Base-by-base conservation (phyloP, 2,329 filamentous ascomycete species). In the Aspergillus pseudonomiae region DNA sequence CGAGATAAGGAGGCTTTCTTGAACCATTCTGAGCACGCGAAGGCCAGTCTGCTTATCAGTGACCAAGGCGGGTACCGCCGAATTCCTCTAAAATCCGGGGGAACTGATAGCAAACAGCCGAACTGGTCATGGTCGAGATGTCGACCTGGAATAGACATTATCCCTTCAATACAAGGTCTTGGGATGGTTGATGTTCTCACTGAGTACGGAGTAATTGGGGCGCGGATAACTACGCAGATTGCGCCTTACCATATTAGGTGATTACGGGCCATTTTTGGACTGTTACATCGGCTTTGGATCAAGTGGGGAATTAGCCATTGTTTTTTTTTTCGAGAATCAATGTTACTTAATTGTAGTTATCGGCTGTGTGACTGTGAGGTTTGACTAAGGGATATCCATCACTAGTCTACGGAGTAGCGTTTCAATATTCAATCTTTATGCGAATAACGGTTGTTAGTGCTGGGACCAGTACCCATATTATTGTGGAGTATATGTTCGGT, bases 21-120 rank as follows among this genome's bases (percentile, higher is more conserved):
- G 19, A 61, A 30, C 43, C 12, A 53, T 50, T 32, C 59, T 45
- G 39, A n/a, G 30, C 24, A 36, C 34, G 14, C n/a, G 36, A 60
- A 43, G 10, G 19, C n/a, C 21, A 30, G 19, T 7, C 28, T 50
- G n/a, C 61, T 63, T 63, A 63, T 63, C 61, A 60, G 43, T 19
- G 19, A 39, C 21, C 28, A 54, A 16, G 12, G n/a, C 61, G 61
- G 61, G 50, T n/a, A 34, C 41, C 57, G 50, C 61, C 61, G 61
- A 63, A 55, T 21, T 46, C 53, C 21, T 36, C 26, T 14, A 14
- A 10, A 24, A 46, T 58, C n/a, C 6, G 19, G 59, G 28, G 36
- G 9, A 16, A n/a, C 50, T 60, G 61, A 63, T 63, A 60, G 61
- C 61, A 39, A 53, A n/a, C 24, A 34, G 52, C 57, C 61, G 61